phyloP scores from a whole-genome alignment of 2,329 filamentous ascomycete species.

The Talaromyces sp. region DNA sequence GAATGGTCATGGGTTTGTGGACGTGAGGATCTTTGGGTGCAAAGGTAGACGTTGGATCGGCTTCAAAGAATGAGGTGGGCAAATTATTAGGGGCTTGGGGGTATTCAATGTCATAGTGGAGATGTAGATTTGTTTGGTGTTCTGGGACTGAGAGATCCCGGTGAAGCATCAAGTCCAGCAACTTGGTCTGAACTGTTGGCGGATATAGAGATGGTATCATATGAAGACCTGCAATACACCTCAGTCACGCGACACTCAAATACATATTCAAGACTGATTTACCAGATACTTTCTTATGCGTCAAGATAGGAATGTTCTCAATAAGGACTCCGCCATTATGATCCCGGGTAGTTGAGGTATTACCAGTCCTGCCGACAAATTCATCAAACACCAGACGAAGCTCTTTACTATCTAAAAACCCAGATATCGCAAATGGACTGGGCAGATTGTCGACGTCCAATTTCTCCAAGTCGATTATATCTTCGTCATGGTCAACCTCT shows the following conservation, averaged over 20 bases:
- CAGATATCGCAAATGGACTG: conserved; percentile 26
- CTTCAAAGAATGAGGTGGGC: conserved; percentile 52
- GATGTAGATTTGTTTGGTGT: conserved; percentile 87
- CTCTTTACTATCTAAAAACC: conserved; percentile 29
- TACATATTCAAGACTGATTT: conserved; percentile 21
- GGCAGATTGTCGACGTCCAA: conserved; percentile 35
- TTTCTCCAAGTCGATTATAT: conserved; percentile 55
- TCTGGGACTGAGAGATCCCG: conserved; percentile 67
- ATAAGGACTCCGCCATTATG: conserved; percentile 19
- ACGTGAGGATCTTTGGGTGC: conserved; percentile 65
- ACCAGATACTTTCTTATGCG: conserved; percentile 38
- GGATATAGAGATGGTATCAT: conserved; percentile 75
- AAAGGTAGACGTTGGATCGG: conserved; percentile 38
- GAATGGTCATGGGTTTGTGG: conserved; percentile 70
- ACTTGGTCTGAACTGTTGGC: conserved; percentile 60
- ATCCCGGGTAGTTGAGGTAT: conserved; percentile 9
- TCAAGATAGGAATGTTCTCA: conserved; percentile 35
- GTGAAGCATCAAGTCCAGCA: conserved; percentile 74
- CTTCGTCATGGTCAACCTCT: conserved; percentile 52
- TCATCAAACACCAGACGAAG: conserved; percentile 32
- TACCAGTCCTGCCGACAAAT: conserved; percentile 25
- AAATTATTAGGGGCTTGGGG: conserved; percentile 28
- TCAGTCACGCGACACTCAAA: background rate
- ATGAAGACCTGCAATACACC: conserved; percentile 61
- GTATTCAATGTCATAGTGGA: conserved; percentile 72